A percentile compares a stretch with the other conserved stretches of the same genome.
Evolutionary conservation across 139 green algal species (phyloP).

Genomic region (Chlorella sp.): DNA sequence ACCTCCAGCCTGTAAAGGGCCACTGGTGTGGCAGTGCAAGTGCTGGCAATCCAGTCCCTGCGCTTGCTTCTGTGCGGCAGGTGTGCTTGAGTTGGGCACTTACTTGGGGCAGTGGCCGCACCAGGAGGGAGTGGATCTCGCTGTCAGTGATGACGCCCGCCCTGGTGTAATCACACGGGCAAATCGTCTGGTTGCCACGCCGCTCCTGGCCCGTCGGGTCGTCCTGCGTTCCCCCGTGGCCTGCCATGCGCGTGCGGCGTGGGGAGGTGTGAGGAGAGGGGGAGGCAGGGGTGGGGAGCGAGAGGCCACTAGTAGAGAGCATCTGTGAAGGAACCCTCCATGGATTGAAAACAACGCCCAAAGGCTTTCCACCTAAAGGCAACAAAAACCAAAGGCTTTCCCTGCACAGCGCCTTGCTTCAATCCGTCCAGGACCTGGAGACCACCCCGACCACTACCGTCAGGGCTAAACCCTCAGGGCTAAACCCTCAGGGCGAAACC

Average conservation of each 20-base stretch:
- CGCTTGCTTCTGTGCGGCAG: background rate
- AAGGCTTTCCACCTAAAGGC: background rate
- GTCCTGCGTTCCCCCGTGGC: background rate
- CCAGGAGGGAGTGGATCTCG: background rate
- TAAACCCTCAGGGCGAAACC: too few species aligned
- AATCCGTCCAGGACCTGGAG: too few species aligned
- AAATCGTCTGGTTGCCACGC: conserved; percentile 11
- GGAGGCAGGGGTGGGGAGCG: background rate
- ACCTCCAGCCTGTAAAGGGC: background rate
- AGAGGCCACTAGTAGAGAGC: too few species aligned
- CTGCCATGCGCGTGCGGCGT: background rate
- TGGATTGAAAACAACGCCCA: too few species aligned
- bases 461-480: too few species aligned
- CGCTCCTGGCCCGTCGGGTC: background rate
- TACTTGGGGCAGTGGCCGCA: background rate
- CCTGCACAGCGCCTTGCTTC: too few species aligned
- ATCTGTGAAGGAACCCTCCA: too few species aligned
- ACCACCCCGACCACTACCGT: too few species aligned
- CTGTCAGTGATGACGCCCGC: background rate
- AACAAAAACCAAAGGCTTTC: background rate
- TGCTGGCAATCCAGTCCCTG: background rate
- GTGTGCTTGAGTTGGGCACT: background rate
- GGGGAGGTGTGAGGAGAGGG: background rate
- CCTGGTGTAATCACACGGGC: background rate
- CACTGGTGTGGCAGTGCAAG: background rate